Conservation (phyloP, 1,284 basidiomycete species). For the Apiotrichum akiyoshidainum region DNA sequence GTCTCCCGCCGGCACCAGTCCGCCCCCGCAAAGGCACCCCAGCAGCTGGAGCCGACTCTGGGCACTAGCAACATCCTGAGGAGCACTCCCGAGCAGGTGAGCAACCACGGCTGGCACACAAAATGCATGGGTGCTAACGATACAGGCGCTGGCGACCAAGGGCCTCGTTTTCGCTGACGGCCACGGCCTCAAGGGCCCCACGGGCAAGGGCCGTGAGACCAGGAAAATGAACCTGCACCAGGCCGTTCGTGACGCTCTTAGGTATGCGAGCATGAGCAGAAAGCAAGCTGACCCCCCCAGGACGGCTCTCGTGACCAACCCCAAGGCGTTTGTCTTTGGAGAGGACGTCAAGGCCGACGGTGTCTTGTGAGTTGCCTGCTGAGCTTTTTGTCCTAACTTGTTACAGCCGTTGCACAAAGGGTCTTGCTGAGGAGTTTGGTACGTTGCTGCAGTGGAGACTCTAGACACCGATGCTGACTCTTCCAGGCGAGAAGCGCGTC, state of each 20-base stretch:
- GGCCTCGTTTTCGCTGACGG: conserved; percentile 69
- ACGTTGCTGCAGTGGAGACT: conserved; percentile 21
- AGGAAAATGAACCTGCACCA: conserved; percentile 89
- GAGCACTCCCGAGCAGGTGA: conserved; percentile 27
- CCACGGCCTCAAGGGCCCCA: conserved; percentile 53
- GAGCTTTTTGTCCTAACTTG: neutral
- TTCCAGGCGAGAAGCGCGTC: conserved; percentile 76
- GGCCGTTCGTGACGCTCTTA: conserved; percentile 81
- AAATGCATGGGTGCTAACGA: neutral
- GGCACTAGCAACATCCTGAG: conserved; percentile 35
- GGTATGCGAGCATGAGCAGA: conserved; percentile 50
- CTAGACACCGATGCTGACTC: neutral
- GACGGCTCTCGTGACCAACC: conserved; percentile 76
- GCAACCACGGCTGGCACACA: conserved; percentile 2
- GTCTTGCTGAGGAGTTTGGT: conserved; percentile 90
- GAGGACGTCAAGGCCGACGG: conserved; percentile 90
- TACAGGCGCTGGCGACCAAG: conserved; percentile 63
- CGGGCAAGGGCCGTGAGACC: conserved; percentile 73
- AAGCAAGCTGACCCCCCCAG: conserved; percentile 48
- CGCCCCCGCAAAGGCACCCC: conserved; percentile 1
- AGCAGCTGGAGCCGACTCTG: conserved; percentile 34
- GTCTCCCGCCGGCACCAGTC: conserved; percentile 6
- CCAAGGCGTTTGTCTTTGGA: conserved; percentile 85
- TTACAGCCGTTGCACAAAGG: conserved; percentile 55
- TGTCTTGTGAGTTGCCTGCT: conserved; percentile 68